phyloP scores from a whole-genome alignment of 495 filamentous ascomycete species.

The Peziza echinospora region DNA sequence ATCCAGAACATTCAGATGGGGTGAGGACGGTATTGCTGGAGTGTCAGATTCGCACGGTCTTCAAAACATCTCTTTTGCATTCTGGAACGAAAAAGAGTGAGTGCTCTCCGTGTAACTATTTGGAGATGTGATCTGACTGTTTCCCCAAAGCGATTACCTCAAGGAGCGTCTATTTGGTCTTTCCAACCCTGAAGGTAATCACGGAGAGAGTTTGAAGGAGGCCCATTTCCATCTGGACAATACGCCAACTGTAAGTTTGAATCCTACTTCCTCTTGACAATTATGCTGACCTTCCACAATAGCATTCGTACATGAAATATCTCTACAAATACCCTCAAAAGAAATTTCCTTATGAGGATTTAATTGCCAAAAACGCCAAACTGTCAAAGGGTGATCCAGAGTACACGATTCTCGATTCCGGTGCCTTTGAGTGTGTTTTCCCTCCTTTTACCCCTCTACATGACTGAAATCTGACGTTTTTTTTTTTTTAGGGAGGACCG shows the following conservation, averaged over 20 bases:
- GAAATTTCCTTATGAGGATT: constrained; percentile 74
- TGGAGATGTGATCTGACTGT: neutral
- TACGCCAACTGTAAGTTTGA: constrained; percentile 33
- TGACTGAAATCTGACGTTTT: constrained; percentile 1
- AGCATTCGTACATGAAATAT: constrained; percentile 94
- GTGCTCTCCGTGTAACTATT: constrained; percentile 17
- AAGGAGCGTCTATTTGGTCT: constrained; percentile 89
- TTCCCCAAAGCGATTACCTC: constrained; percentile 45
- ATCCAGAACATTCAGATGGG: constrained; percentile 77
- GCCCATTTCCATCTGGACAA: constrained; percentile 93
- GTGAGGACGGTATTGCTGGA: constrained; percentile 91
- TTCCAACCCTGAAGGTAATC: constrained; percentile 87
- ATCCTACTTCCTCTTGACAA: constrained; percentile 12
- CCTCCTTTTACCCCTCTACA: too few species aligned
- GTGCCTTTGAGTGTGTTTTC: constrained; percentile 41
- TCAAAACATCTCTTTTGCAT: constrained; percentile 83
- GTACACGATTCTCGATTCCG: constrained; percentile 81
- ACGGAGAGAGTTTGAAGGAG: constrained; percentile 92
- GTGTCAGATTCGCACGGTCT: constrained; percentile 77
- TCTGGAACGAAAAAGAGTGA: constrained; percentile 94
- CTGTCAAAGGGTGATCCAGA: constrained; percentile 55
- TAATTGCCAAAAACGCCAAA: constrained; percentile 61
- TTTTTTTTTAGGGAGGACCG: constrained; percentile 36
- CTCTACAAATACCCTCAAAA: constrained; percentile 92
- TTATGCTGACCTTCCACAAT: too few species aligned